These are phyloP conservation scores for Trametes cingulata DNA, from an alignment of 768 basidiomycete species.

Conservation along the genomic window DNA sequence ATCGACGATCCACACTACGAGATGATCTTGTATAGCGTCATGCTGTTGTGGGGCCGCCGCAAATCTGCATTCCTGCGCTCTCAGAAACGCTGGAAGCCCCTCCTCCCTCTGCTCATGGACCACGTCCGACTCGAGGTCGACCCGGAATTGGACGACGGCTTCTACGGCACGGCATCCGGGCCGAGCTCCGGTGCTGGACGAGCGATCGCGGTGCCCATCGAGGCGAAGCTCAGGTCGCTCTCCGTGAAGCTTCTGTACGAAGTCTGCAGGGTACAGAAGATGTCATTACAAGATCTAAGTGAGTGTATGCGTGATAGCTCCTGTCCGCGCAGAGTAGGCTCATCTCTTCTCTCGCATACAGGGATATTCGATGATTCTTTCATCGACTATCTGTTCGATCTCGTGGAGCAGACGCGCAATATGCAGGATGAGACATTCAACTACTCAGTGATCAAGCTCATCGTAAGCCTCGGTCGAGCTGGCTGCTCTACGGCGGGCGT, in stretches of 20 bases:
- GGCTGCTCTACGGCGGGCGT: too few relatives aligned
- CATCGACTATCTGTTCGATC: constrained; percentile 86
- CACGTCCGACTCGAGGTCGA: constrained; percentile 83
- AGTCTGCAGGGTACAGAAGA: constrained; percentile 87
- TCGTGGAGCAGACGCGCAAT: constrained; percentile 89
- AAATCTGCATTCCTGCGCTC: constrained; percentile 72
- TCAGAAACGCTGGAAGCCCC: constrained; percentile 79
- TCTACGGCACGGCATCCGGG: constrained; percentile 42
- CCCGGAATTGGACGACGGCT: constrained; percentile 65
- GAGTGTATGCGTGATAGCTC: constrained; percentile 31
- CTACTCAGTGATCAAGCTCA: constrained; percentile 91
- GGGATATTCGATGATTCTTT: constrained; percentile 82
- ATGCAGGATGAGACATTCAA: constrained; percentile 92
- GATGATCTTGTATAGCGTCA: constrained; percentile 74
- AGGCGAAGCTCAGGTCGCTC: constrained; percentile 75
- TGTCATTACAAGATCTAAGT: constrained; percentile 80
- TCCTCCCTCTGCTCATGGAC: constrained; percentile 84
- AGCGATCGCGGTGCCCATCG: constrained; percentile 64
- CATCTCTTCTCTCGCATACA: constrained; percentile 32
- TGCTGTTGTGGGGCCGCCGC: constrained; percentile 75
- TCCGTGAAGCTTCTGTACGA: constrained; percentile 83
- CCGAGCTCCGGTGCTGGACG: constrained; percentile 40
- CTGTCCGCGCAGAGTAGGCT: not conserved
- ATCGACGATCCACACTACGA: constrained; percentile 87
- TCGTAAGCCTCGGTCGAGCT: constrained; percentile 53